Evolutionary conservation across 148 eudicot species (phyloP), one percentile per base, ranked within the genome.

Genomic region (Vaccinium myrtillus): DNA sequence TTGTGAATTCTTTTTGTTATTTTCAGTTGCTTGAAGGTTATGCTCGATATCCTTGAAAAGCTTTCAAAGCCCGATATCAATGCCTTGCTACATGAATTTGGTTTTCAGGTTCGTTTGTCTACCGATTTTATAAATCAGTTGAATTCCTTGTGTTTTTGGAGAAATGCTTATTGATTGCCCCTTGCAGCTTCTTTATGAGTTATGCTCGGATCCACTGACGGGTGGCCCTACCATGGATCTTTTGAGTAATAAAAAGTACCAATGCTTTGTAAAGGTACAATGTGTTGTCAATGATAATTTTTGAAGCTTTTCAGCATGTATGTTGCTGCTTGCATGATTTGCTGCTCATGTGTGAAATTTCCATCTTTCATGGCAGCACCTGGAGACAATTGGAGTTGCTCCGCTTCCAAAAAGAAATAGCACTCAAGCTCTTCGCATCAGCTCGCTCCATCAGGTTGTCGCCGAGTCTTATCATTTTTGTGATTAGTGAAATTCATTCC

Each of bases 361-460:
- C 25, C 15, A 1, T 27, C 81, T 81, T 30, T 74, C 25, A 43
- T 82, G 83, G 86, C 91, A 97, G 99, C 99, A 97, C 88, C 87
- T 97, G 87, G 95, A 90, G 80, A 87, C 91, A 30, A 77, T 97
- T 86, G 95, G 98, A 80, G 86, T 91, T 90, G 91, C 94, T 81
- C 93, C 95, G 53, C 98, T 97, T 75, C 99, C 99, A 79, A 94
- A 92, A 88, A 90, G 96, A 85, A 97, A 88, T 88, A 88, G 83
- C 85, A 83, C 87, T 16, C 99, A 94, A 85, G 91, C 94, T 54
- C 90, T 92, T 78, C 96, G 99, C 43, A 95, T 95, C 78, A 95
- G 99, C 92, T 93, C 98, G 51, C 98, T 97, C 21, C 99, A 97
- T 92, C 96, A 95, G 98, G 99, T 97, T 53, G 56, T 83, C 25